Evolutionary conservation across 2,329 filamentous ascomycete genomes (phyloP).

Genomic region (Dactylellina leptospora): DNA sequence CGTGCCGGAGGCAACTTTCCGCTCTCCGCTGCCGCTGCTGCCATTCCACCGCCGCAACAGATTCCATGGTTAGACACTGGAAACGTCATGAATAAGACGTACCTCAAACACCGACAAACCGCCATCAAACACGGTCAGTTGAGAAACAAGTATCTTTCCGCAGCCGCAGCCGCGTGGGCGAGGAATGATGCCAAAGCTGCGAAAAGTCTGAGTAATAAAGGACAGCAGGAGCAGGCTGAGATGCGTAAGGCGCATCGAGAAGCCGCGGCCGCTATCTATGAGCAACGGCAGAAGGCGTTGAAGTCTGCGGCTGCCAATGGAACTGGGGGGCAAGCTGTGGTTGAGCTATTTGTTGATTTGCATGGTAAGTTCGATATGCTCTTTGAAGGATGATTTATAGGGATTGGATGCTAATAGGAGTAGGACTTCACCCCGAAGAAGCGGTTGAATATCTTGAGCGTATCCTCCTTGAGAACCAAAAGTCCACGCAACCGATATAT

Average conservation of each 20-base stretch:
- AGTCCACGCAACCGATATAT: constrained; percentile 80
- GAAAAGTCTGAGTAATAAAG: constrained; percentile 90
- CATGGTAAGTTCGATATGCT: constrained; percentile 67
- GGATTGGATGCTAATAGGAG: constrained; percentile 2
- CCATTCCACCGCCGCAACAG: constrained; percentile 86
- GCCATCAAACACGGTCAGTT: constrained; percentile 97
- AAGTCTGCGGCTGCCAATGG: constrained; percentile 27
- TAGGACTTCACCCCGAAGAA: constrained; percentile 91
- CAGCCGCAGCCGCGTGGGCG: constrained; percentile 97
- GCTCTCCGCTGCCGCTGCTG: constrained; percentile 58
- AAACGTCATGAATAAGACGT: constrained; percentile 86
- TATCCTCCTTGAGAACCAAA: constrained; percentile 81
- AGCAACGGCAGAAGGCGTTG: constrained; percentile 80
- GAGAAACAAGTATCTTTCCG: constrained; percentile 88
- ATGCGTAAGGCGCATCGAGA: constrained; percentile 98
- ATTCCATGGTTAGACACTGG: constrained; percentile 98
- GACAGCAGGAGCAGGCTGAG: constrained; percentile 94
- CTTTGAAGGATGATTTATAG: neutral
- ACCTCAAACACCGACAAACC: constrained; percentile 92
- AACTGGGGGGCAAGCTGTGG: constrained; percentile 61
- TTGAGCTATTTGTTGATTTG: constrained; percentile 91
- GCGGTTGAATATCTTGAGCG: constrained; percentile 92
- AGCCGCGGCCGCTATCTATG: constrained; percentile 88
- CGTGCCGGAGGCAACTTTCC: constrained; percentile 22
- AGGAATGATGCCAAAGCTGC: constrained; percentile 95